phyloP scores from a whole-genome alignment of 2,329 filamentous ascomycete species.

The Xylaria sp. region DNA sequence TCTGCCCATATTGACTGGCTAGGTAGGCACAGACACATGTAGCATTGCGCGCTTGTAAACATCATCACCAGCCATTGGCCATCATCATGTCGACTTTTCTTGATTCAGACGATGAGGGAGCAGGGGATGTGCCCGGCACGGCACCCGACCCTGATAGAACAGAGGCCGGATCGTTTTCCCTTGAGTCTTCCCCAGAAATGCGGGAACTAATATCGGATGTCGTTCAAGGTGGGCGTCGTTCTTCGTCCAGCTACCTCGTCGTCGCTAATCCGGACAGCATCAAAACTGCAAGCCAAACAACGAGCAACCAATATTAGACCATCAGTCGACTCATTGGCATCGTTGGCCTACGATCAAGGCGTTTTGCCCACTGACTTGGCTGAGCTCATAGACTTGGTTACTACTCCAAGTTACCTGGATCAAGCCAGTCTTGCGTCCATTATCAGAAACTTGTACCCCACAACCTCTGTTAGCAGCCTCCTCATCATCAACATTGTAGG shows the following conservation, averaged over 20 bases:
- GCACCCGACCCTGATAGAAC: background rate
- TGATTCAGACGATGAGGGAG: background rate
- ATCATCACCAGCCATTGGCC: background rate
- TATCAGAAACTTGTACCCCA: constrained; percentile 70
- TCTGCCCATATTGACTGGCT: background rate
- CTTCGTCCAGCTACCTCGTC: background rate
- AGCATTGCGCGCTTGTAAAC: background rate
- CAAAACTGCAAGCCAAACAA: constrained; percentile 59
- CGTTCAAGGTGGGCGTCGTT: constrained; percentile 22
- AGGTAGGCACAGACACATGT: background rate
- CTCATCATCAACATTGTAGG: constrained; percentile 62
- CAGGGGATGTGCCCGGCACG: constrained; percentile 1
- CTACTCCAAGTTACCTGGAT: constrained; percentile 63
- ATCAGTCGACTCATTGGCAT: constrained; percentile 57
- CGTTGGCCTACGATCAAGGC: constrained; percentile 62
- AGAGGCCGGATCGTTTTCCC: background rate
- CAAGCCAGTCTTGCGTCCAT: constrained; percentile 66
- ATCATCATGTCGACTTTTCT: constrained; percentile 10
- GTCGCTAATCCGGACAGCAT: constrained; percentile 38
- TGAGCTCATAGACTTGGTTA: constrained; percentile 61
- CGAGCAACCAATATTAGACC: constrained; percentile 58
- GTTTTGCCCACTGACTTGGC: constrained; percentile 56
- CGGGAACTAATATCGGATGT: constrained; percentile 22
- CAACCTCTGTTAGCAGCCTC: constrained; percentile 54
- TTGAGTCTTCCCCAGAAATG: constrained; percentile 13